Percentiles rank a stretch among this genome's conserved stretches.
Conservation (phyloP, 164 flowering plant species). For the Annona cherimola region DNA sequence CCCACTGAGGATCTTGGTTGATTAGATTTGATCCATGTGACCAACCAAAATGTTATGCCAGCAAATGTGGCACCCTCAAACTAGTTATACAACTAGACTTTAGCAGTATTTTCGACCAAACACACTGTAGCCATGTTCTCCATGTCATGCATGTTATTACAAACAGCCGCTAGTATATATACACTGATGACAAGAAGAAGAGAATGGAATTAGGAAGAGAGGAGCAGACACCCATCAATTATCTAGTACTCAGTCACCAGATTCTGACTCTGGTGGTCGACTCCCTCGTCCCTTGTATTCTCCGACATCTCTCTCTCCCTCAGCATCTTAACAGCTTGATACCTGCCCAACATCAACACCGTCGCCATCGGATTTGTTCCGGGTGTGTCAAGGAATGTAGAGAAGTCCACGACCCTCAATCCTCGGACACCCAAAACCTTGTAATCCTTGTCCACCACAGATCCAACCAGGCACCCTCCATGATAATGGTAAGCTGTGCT, state of each 20-base stretch:
- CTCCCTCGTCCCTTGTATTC: not conserved
- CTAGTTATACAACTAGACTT: no score
- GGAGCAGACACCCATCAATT: no score
- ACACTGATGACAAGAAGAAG: no score
- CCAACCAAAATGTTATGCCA: no score
- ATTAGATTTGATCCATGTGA: no score
- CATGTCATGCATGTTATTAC: no score
- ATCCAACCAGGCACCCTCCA: constrained; percentile 39
- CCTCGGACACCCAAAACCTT: constrained; percentile 32
- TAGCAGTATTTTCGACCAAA: no score
- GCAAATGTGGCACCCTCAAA: no score
- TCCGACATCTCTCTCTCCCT: not conserved
- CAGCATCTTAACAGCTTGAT: constrained; percentile 17
- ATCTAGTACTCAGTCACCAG: not conserved
- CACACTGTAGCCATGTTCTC: no score
- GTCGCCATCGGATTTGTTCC: constrained; percentile 46
- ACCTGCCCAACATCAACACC: constrained; percentile 36
- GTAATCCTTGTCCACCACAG: constrained; percentile 34
- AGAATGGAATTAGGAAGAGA: no score
- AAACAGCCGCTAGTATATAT: no score
- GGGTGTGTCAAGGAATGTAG: constrained; percentile 36
- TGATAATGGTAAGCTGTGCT: constrained; percentile 33
- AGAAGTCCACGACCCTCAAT: constrained; percentile 39
- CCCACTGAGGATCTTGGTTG: no score
- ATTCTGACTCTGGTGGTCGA: not conserved